Evolutionary conservation across 1,284 basidiomycete species (phyloP).

Genomic region (Ustilago vetiveriae): DNA sequence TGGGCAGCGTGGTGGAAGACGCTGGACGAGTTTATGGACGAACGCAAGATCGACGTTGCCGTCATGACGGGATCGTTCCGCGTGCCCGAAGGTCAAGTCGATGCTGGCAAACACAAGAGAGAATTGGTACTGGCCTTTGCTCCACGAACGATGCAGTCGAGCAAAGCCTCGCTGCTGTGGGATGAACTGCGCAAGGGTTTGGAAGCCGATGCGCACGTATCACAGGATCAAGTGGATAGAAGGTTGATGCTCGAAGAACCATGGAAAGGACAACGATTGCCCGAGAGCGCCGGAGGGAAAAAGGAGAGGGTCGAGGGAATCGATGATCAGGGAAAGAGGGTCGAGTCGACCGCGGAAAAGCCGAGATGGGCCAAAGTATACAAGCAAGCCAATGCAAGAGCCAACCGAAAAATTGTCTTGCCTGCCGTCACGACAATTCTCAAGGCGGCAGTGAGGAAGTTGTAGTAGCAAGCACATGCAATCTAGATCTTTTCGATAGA

Average conservation of each 20-base stretch:
- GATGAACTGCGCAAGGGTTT: conserved; percentile 29
- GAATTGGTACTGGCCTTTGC: conserved; percentile 53
- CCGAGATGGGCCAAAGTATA: conserved; percentile 49
- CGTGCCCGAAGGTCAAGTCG: conserved; percentile 34
- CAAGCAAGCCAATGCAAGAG: conserved; percentile 55
- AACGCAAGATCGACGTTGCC: conserved; percentile 48
- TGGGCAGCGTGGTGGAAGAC: conserved; percentile 57
- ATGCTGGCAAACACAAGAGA: conserved; percentile 52
- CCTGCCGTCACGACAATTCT: conserved; percentile 52
- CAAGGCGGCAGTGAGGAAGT: conserved; percentile 30
- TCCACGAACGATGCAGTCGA: conserved; percentile 11
- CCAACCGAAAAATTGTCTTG: conserved; percentile 62
- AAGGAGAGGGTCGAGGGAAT: conserved; percentile 50
- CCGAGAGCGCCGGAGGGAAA: conserved; percentile 42
- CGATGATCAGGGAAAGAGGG: conserved; percentile 28
- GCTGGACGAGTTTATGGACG: conserved; percentile 48
- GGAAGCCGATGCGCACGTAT: conserved; percentile 35
- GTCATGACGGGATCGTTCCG: conserved; percentile 56
- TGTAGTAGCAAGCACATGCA: conserved; percentile 3
- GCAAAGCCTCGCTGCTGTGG: conserved; percentile 21
- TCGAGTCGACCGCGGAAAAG: neutral
- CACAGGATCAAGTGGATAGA: conserved; percentile 9
- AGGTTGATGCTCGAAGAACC: conserved; percentile 47
- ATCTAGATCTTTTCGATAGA: neutral
- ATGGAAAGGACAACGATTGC: conserved; percentile 54